Evolutionary conservation across 2,329 filamentous ascomycete species (phyloP), one percentile per base, ranked within the genome.

Genomic region (Lachnellula arida): DNA sequence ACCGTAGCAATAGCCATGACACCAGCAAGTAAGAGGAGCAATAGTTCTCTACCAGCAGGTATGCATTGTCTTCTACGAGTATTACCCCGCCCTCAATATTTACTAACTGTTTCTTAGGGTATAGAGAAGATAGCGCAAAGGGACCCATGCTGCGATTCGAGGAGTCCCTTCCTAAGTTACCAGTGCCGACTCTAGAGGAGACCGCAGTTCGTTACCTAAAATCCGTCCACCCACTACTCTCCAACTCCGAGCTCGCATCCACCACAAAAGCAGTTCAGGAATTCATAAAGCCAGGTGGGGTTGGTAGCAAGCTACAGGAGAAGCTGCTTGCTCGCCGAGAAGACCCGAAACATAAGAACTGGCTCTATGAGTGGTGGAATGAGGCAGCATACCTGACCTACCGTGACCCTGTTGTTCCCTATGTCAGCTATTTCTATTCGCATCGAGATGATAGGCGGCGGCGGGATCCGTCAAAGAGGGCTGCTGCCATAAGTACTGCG

Each of bases 341-440:
- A 65, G 84, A 96, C 63, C 87, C 92, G 49, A 86, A 88, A 60
- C 76, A 82, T 71, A 91, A 88, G 77, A 99, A 97, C 76, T 99
- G 94, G 94, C 80, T 99, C 55, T 86, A 88, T 65, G 93, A 99
- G 66, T 99, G 94, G 94, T 99, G 94, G 94, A 97, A 99, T 73
- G 85, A 96, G 52, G 84, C 86, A 4, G 94, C 94, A 56, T 99
- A 99, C 75, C 84, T 99, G 63, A 81, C 77, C 63, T 97, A 97
- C 78, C 88, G 93, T 63, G 94, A 97, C 72, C 94, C 94, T 11
- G 90, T 99, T 47, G 89, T 97, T 17, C 94, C 94, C 59, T 99
- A 97, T 71, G 94, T 99, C 69, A 96, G 91, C 74, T 99, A 99
- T 82, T 99, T 99, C 78, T 99, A 99, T 79, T 97, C 92, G 54